Evolutionary conservation across 2,329 filamentous ascomycete species (phyloP).

Genomic region (Zasmidium angulare): DNA sequence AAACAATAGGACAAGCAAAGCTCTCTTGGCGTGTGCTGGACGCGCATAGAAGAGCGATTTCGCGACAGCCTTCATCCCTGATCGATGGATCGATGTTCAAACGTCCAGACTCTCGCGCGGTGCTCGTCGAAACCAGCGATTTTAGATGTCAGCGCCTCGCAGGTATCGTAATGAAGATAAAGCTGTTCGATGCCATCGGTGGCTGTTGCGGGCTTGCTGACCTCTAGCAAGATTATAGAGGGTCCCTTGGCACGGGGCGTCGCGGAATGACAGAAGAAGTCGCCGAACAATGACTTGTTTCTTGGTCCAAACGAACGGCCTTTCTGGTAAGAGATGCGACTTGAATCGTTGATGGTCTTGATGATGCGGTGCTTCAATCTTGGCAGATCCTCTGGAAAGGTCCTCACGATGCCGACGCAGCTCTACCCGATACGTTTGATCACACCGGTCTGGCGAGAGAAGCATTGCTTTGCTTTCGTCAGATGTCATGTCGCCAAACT

Average conservation of each 20-base stretch:
- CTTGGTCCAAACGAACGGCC: not conserved
- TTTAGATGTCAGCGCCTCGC: not conserved
- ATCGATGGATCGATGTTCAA: not conserved
- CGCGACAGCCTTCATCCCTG: not conserved
- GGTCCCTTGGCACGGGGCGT: not conserved
- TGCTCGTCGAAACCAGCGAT: not conserved
- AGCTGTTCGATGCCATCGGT: not conserved
- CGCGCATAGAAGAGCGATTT: not conserved
- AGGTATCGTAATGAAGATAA: not conserved
- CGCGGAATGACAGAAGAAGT: not conserved
- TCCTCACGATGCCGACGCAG: not conserved
- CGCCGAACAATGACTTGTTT: not conserved
- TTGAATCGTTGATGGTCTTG: not conserved
- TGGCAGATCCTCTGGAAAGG: not conserved
- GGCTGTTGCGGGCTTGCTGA: not conserved
- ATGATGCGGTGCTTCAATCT: not conserved
- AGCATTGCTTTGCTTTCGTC: too few species aligned
- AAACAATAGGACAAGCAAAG: not conserved
- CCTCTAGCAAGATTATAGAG: not conserved
- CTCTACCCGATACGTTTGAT: too few species aligned
- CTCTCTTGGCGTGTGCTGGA: not conserved
- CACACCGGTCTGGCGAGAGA: too few species aligned
- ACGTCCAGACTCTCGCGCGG: not conserved
- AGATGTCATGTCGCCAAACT: too few species aligned
- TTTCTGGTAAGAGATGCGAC: not conserved